Evolutionary conservation across 768 basidiomycete genomes (phyloP).

Genomic region (Phylloporus scabripes): DNA sequence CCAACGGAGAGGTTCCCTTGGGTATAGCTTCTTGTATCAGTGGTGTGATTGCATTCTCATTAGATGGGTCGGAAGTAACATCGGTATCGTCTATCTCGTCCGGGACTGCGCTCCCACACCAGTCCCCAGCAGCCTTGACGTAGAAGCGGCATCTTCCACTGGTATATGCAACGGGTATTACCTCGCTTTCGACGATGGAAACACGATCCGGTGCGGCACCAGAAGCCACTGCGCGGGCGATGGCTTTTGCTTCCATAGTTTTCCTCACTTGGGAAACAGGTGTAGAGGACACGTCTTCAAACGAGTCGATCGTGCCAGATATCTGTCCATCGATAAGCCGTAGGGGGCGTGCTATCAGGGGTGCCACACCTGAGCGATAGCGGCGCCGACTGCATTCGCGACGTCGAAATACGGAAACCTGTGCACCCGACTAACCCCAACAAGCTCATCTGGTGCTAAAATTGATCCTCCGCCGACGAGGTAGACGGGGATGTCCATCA

Average conservation of each 20-base stretch:
- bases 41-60: slow-evolving; percentile 2
- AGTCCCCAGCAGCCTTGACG: slow-evolving; percentile 58
- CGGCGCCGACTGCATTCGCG: slow-evolving; percentile 60
- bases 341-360: neutral
- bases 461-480: slow-evolving; percentile 66
- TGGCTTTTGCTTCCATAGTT: slow-evolving; percentile 35
- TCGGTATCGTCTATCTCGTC: slow-evolving; percentile 18
- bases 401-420: slow-evolving; percentile 48
- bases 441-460: slow-evolving; percentile 45
- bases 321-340: slow-evolving; percentile 27
- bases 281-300: slow-evolving; percentile 36
- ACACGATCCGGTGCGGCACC: slow-evolving; percentile 41
- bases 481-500: slow-evolving; percentile 50
- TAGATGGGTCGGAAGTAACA: neutral
- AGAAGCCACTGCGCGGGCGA: slow-evolving; percentile 39
- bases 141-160: slow-evolving; percentile 39
- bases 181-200: slow-evolving; percentile 51
- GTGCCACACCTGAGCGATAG: slow-evolving; percentile 34
- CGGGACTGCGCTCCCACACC: slow-evolving; percentile 24
- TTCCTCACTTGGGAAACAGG: slow-evolving; percentile 28
- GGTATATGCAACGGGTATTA: slow-evolving; percentile 40
- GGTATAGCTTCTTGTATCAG: slow-evolving; percentile 4
- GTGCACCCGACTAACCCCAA: slow-evolving; percentile 48
- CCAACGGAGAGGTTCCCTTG: slow-evolving; percentile 12
- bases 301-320: slow-evolving; percentile 42